phyloP scores from a whole-genome alignment of 192 early-diverging fungal genomes.

The Oehlia diaphana region DNA sequence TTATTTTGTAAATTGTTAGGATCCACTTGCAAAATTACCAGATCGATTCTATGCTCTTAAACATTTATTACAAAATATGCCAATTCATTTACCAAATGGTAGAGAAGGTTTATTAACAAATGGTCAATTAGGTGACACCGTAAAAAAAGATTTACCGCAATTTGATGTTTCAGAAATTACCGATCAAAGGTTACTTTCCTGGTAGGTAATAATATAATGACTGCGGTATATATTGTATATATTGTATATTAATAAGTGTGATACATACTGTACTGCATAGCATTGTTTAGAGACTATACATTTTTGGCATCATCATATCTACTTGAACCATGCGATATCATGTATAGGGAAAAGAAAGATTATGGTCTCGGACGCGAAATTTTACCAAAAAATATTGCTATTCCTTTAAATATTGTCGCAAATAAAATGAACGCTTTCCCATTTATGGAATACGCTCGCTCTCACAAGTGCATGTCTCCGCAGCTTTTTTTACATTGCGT shows the following conservation, averaged over 20 bases:
- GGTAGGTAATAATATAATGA: slow-evolving; percentile 36
- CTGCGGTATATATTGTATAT: not conserved
- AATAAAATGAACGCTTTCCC: slow-evolving; percentile 73
- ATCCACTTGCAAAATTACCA: slow-evolving; percentile 71
- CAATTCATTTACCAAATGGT: slow-evolving; percentile 66
- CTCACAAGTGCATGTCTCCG: slow-evolving; percentile 49
- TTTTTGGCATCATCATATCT: slow-evolving; percentile 87
- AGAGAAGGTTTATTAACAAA: slow-evolving; percentile 73
- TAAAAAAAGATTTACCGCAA: slow-evolving; percentile 61
- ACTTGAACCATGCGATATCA: slow-evolving; percentile 86
- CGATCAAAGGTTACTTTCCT: slow-evolving; percentile 71
- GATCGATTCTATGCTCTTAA: slow-evolving; percentile 70
- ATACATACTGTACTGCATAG: slow-evolving; percentile 25
- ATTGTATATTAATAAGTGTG: too few species aligned
- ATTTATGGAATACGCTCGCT: slow-evolving; percentile 75
- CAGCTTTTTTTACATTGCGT: not conserved
- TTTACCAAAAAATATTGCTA: slow-evolving; percentile 76
- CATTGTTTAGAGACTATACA: slow-evolving; percentile 86
- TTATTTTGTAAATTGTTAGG: slow-evolving; percentile 33
- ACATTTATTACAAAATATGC: slow-evolving; percentile 75
- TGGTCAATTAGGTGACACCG: slow-evolving; percentile 78
- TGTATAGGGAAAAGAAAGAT: slow-evolving; percentile 65
- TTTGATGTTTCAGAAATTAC: slow-evolving; percentile 71
- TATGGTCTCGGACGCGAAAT: slow-evolving; percentile 80
- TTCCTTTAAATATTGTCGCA: slow-evolving; percentile 70